Evolutionary conservation across 2,329 filamentous ascomycete genomes (phyloP).

Genomic region (Calonectria pseudoturangicola): DNA sequence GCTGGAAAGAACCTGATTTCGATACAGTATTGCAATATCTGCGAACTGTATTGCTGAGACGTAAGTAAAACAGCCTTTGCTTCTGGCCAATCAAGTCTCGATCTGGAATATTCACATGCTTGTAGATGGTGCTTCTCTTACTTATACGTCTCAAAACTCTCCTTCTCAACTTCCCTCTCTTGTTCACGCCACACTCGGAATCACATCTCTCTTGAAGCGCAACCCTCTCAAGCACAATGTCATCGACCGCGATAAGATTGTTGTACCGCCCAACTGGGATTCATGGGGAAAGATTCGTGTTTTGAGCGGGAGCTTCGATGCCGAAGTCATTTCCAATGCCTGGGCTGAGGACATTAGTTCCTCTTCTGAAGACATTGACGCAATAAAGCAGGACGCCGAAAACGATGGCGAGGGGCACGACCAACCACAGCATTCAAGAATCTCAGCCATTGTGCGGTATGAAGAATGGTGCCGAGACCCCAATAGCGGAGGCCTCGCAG

Average conservation of each 20-base stretch:
- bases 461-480: conserved; percentile 88
- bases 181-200: conserved; percentile 89
- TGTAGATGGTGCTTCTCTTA: conserved; percentile 86
- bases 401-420: conserved; percentile 51
- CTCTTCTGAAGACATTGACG: conserved; percentile 57
- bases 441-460: conserved; percentile 82
- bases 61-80: conserved; percentile 68
- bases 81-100: conserved; percentile 51
- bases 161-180: conserved; percentile 86
- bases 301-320: conserved; percentile 92
- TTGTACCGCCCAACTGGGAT: conserved; percentile 98
- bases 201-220: conserved; percentile 87
- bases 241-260: conserved; percentile 94
- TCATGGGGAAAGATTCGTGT: conserved; percentile 98
- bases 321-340: conserved; percentile 87
- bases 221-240: conserved; percentile 91
- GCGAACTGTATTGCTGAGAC: conserved; percentile 90
- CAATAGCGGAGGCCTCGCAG: conserved; percentile 73
- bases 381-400: conserved; percentile 51
- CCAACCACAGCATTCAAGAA: conserved; percentile 55
- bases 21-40: conserved; percentile 96
- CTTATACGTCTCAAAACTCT: conserved; percentile 87
- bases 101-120: conserved; percentile 25
- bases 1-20: conserved; percentile 97
- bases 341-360: conserved; percentile 91